phyloP scores from a whole-genome alignment of 2,329 filamentous ascomycete species.

The Knoxdaviesia proteae region DNA sequence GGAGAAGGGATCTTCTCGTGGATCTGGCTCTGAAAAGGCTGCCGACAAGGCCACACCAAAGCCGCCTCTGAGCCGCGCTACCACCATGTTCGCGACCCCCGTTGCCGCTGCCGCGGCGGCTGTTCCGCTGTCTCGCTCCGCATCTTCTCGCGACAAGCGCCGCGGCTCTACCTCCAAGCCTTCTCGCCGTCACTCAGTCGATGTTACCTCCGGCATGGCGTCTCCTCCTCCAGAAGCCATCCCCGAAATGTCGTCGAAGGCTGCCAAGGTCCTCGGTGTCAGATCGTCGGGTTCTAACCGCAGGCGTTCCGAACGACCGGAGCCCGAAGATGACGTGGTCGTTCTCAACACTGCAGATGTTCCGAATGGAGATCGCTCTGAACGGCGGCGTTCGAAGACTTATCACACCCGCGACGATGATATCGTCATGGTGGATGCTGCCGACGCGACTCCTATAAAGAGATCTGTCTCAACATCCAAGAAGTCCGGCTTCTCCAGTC shows the following conservation, averaged over 20 bases:
- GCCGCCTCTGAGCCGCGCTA: constrained; percentile 23
- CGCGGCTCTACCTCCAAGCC: constrained; percentile 32
- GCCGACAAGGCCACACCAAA: constrained; percentile 27
- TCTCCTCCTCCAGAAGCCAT: constrained; percentile 55
- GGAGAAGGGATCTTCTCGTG: constrained; percentile 23
- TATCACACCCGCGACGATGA: constrained; percentile 17
- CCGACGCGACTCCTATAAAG: constrained; percentile 13
- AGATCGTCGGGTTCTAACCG: constrained; percentile 14
- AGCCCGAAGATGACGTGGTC: constrained; percentile 27
- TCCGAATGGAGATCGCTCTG: constrained; percentile 15
- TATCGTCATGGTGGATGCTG: constrained; percentile 15
- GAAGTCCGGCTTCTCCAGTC: constrained; percentile 32
- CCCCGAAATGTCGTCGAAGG: constrained; percentile 49
- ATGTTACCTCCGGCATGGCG: constrained; percentile 36
- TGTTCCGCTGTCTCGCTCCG: constrained; percentile 40
- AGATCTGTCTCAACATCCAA: constrained; percentile 19
- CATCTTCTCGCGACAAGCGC: constrained; percentile 45
- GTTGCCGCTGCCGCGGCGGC: not conserved
- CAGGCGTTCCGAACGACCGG: constrained; percentile 5
- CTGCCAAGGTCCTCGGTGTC: constrained; percentile 53
- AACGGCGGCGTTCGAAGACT: constrained; percentile 13
- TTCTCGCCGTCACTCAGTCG: constrained; percentile 48
- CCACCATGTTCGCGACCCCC: constrained; percentile 46
- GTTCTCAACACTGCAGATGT: constrained; percentile 17
- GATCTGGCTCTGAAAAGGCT: constrained; percentile 12